These are phyloP conservation scores for Pachysolen tannophilus DNA, from an alignment of 805 yeast species.

Conservation along the genomic window DNA sequence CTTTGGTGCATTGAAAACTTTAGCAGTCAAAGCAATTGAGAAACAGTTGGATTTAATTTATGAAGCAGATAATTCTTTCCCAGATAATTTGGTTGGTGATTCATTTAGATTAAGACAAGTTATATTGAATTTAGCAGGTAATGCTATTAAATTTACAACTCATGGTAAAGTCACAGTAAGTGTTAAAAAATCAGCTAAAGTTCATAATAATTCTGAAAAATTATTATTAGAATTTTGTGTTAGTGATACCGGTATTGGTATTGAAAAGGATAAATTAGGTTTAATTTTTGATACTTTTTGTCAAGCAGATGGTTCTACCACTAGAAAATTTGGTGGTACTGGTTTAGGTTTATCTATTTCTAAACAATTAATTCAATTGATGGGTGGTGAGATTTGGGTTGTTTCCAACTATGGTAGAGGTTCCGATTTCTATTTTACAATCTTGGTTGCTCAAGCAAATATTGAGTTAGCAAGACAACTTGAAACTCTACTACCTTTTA, in stretches of 20 bases:
- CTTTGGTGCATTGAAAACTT: slow-evolving; percentile 81
- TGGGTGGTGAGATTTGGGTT: slow-evolving; percentile 96
- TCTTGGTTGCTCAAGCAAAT: slow-evolving; percentile 67
- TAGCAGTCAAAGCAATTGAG: slow-evolving; percentile 86
- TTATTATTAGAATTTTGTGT: slow-evolving; percentile 73
- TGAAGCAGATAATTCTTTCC: slow-evolving; percentile 80
- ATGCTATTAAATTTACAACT: slow-evolving; percentile 83
- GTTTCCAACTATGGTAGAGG: slow-evolving; percentile 75
- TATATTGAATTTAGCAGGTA: slow-evolving; percentile 78
- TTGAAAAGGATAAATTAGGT: slow-evolving; percentile 76
- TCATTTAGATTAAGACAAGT: slow-evolving; percentile 85
- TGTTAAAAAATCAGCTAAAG: slow-evolving; percentile 45
- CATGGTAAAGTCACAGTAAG: slow-evolving; percentile 74
- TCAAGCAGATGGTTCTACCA: slow-evolving; percentile 91
- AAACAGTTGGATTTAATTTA: slow-evolving; percentile 74
- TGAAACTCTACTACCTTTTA: slow-evolving; percentile 66
- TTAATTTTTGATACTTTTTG: slow-evolving; percentile 85
- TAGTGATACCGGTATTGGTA: slow-evolving; percentile 87
- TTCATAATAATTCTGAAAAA: slow-evolving; percentile 34
- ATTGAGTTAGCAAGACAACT: slow-evolving; percentile 54
- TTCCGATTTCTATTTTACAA: slow-evolving; percentile 75
- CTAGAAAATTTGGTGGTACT: slow-evolving; percentile 89
- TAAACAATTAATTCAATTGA: slow-evolving; percentile 75
- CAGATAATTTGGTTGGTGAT: slow-evolving; percentile 82
- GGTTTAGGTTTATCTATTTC: slow-evolving; percentile 87